phyloP scores from a whole-genome alignment of 768 basidiomycete species.

The Hirschioporus abietinus region DNA sequence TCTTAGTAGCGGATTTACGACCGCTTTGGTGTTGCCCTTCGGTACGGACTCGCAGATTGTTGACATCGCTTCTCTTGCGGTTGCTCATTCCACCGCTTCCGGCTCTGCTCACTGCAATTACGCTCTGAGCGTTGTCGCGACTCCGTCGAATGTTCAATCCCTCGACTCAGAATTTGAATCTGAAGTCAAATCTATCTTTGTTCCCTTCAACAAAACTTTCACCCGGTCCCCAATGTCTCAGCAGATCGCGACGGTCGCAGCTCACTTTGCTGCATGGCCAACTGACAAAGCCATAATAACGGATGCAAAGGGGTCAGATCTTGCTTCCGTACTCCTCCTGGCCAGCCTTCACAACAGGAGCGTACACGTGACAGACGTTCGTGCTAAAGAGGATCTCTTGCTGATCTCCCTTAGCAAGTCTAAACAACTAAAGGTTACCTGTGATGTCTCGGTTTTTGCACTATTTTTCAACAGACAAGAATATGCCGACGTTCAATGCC shows the following conservation, averaged over 20 bases:
- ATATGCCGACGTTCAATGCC: constrained; percentile 55
- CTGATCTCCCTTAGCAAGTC: constrained; percentile 93
- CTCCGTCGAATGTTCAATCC: constrained; percentile 53
- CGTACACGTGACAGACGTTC: constrained; percentile 89
- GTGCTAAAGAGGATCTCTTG: constrained; percentile 77
- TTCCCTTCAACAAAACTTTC: constrained; percentile 57
- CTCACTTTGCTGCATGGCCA: constrained; percentile 89
- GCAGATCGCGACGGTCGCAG: constrained; percentile 71
- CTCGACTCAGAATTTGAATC: constrained; percentile 73
- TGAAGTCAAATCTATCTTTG: constrained; percentile 81
- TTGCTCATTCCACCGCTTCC: constrained; percentile 57
- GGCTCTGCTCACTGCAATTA: constrained; percentile 82
- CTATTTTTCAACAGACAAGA: constrained; percentile 82
- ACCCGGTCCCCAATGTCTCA: constrained; percentile 20
- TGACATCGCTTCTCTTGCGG: constrained; percentile 62
- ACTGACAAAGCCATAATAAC: constrained; percentile 89
- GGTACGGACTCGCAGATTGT: constrained; percentile 58
- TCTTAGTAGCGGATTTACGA: constrained; percentile 86
- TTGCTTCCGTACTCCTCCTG: constrained; percentile 88
- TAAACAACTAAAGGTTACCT: constrained; percentile 90
- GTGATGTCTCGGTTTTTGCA: constrained; percentile 89
- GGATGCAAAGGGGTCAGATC: constrained; percentile 85
- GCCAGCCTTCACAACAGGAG: constrained; percentile 89
- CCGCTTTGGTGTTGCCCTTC: constrained; percentile 70
- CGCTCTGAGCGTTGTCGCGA: constrained; percentile 75